phyloP scores from a whole-genome alignment of 345 rosid genomes.

The Eucalyptus marginata region DNA sequence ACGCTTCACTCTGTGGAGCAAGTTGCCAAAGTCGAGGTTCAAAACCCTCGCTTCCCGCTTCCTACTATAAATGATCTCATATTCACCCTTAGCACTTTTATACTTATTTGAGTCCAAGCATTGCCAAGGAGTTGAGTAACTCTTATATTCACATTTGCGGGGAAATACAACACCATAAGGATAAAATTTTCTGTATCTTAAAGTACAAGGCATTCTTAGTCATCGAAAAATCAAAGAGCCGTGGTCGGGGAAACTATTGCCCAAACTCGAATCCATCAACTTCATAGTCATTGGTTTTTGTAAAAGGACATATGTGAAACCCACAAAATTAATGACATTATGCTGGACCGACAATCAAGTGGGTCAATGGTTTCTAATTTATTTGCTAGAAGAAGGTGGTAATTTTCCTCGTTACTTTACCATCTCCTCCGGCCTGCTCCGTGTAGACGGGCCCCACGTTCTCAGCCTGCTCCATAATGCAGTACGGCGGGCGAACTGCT shows the following conservation, averaged over 20 bases:
- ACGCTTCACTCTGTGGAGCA: too few species aligned
- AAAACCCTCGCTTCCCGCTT: too few species aligned
- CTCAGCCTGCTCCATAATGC: background rate
- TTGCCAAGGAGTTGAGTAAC: too few species aligned
- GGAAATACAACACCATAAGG: too few species aligned
- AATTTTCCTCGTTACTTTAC: background rate
- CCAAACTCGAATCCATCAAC: background rate
- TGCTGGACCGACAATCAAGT: background rate
- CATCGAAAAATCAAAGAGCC: background rate
- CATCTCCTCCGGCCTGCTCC: background rate
- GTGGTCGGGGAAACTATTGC: accelerated
- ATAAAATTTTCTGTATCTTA: too few species aligned
- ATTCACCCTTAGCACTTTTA: too few species aligned
- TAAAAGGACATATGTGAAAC: background rate
- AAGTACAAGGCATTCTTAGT: too few species aligned
- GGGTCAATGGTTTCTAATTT: background rate
- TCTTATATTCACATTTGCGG: too few species aligned
- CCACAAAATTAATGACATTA: background rate
- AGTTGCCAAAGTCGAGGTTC: too few species aligned
- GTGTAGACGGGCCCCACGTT: background rate
- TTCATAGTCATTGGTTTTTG: background rate
- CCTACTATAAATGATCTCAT: too few species aligned
- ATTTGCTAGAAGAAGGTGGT: background rate
- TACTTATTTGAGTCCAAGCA: too few species aligned
- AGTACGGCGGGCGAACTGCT: background rate